Base-by-base conservation (phyloP, 768 basidiomycete genomes). In the Boletus pseudopeckii region DNA sequence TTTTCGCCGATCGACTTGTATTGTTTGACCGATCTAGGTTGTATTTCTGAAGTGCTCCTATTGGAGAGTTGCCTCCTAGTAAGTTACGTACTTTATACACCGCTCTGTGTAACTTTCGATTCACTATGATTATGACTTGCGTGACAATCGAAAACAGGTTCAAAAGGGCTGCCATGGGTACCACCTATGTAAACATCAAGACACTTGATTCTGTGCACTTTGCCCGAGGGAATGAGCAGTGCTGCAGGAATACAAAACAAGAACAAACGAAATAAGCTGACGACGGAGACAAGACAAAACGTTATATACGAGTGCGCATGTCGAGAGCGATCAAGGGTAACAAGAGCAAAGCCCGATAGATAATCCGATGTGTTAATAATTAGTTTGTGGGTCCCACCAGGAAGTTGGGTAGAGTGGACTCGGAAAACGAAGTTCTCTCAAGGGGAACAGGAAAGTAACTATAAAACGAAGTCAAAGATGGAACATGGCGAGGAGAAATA, bases 271-370 rank as follows among this genome's bases (percentile, higher is more conserved):
- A 66, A 55, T 58, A 61, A 58, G 54, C 58, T 48, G 52, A 69
- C 48, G 64, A 58, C 61, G 52, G 50, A 57, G 62, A 63, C 59
- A 66, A 48, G 52, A 70, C 70, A 71, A 70, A 69, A 69, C 70
- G 62, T 69, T 67, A 60, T 61, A 60, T 61, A 70, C 55, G 61
- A 61, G 57, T 61, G 64, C 64, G 57, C 68, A 72, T 69, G 68
- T 72, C 68, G 70, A 70, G 66, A 70, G 70, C 69, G 64, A 70
- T 70, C 56, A 50, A 39, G 64, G 70, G 69, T 70, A 72, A 72
- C 67, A 67, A 53, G 56, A 69, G 59, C 66, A 71, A 60, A 62
- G 57, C 56, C 65, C 56, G 52, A 66, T 60, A 71, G 58, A 65
- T 67, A 58, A 71, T 72, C 70, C 67, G 42, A 43, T 68, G 55